These are phyloP conservation scores for Draba incana DNA, from an alignment of 345 rosid species.

Conservation along the genomic window DNA sequence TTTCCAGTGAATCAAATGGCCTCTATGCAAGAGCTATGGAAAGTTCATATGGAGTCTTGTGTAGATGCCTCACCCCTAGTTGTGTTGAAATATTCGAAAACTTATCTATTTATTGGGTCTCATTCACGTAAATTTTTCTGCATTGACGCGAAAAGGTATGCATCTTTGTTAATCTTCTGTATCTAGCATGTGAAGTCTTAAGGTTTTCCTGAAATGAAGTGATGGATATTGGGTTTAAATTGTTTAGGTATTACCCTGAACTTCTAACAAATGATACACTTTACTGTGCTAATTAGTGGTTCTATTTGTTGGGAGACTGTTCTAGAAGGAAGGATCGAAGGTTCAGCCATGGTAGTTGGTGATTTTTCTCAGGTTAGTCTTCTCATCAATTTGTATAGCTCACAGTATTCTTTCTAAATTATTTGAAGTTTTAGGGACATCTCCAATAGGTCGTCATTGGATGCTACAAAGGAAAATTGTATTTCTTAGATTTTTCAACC, in stretches of 20 bases:
- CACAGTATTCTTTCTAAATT: conserved; percentile 27
- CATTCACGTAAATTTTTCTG: conserved; percentile 77
- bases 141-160: conserved; percentile 72
- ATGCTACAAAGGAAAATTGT: conserved; percentile 82
- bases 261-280: conserved; percentile 28
- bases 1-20: conserved; percentile 48
- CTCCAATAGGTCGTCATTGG: conserved; percentile 77
- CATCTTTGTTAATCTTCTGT: conserved; percentile 19
- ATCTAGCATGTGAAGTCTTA: conserved; percentile 15
- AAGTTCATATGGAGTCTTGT: conserved; percentile 86
- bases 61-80: conserved; percentile 91
- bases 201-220: conserved; percentile 13
- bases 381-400: conserved; percentile 26
- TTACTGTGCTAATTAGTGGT: conserved; percentile 60
- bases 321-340: conserved; percentile 83
- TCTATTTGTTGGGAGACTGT: conserved; percentile 72
- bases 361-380: conserved; percentile 81
- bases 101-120: conserved; percentile 85
- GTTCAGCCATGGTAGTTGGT: conserved; percentile 73
- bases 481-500: conserved; percentile 70
- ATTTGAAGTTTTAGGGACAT: conserved; percentile 18
- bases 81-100: conserved; percentile 59
- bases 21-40: conserved; percentile 70
- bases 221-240: not conserved
- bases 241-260: conserved; percentile 5